Base-by-base conservation (phyloP, 306 rosid genomes). In the Cicer chorassanicum region DNA sequence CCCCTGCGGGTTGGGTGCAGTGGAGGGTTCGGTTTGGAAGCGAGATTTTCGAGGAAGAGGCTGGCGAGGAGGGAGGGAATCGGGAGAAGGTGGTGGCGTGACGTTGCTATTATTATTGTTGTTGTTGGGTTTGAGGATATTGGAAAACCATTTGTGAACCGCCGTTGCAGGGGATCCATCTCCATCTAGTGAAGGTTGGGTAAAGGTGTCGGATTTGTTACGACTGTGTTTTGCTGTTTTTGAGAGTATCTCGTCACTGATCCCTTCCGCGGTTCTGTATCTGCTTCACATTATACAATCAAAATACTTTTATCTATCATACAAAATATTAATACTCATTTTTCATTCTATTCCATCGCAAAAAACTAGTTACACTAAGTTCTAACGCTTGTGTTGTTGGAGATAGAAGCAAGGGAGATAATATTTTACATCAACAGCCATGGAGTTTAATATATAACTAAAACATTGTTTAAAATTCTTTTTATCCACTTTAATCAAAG, bases 241-340 rank as follows among this genome's bases (percentile, higher is more conserved):
- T 0, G 89, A 78, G 4, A 93, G 82, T 74, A 93, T 89, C 45
- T 93, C 96, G 8, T 93, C 87, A 29, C 96, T 89, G 55, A 93
- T 81, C 71, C 87, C 85, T 76, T 88, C 96, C 76, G n/a, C 74
- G 7, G 84, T 71, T 38, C 89, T 78, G 49, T 66, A 10, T 54
- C 98, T 78, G 87, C 55, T 51, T 65, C 68, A 55, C 64, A 53
- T 49, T 40, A 10, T 9, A 10, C 63, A 56, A 9, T 18, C 13
- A 6, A 19, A 41, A 2, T 0, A 29, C 4, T 24, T 24, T 24
- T 2, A 24, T 24, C 34, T 19, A 19, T 19, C 21, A 1, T 19
- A 19, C 1, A 19, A 19, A 19, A 19, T 1, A 19, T 19, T 19
- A 19, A 19, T 19, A n/a, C n/a, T n/a, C n/a, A n/a, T n/a, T n/a